Evolutionary conservation across 73 alveolate genomes (phyloP), one percentile per base, ranked within the genome.

Genomic region (Paramecium tetraurelia): DNA sequence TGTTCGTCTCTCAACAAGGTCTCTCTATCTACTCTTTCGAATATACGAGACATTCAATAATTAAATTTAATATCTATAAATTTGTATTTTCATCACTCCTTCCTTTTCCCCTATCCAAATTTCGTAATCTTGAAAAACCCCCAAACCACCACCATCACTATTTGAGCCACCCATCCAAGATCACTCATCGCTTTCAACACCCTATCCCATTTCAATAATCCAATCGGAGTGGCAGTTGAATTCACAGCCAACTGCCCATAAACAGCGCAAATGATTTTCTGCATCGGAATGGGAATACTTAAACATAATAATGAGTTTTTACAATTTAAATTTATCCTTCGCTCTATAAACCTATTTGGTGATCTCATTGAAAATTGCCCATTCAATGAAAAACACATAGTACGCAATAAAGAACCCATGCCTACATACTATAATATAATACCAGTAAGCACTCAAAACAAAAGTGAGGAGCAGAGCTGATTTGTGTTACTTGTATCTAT

Each of bases 361-460:
- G 3, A 70, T 83, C 20, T 89, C 89, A 71, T 89, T 71, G 44
- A 89, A 38, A 31, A 89, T 18, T 16, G 94, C 92, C 92, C 92
- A 89, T 20, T 71, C 84, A 1, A 89, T 59, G 27, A 89, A 89
- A 41, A 83, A 59, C 20, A 70, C 36, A 63, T 89, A 89, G 50
- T 89, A 89, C 0, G 38, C 77, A 0, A 83, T 50, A 71, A 58
- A 83, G 24, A 89, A 77, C 0, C 94, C 92, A 44, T 71, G 85
- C 94, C 94, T 38, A 6, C 27, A 71, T 43, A 41, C n/a, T 48
- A 89, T 41, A 59, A 70, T 24, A 69, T 33, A 11, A 89, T 59
- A 83, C 84, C 80, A 89, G 36, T 43, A 70, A 7, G 68, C 57
- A 70, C 75, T 83, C 2, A 59, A 22, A 24, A 35, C 50, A 70